These are phyloP conservation scores for Ganoderma sp. DNA, from an alignment of 1,284 basidiomycete species.

Conservation along the genomic window DNA sequence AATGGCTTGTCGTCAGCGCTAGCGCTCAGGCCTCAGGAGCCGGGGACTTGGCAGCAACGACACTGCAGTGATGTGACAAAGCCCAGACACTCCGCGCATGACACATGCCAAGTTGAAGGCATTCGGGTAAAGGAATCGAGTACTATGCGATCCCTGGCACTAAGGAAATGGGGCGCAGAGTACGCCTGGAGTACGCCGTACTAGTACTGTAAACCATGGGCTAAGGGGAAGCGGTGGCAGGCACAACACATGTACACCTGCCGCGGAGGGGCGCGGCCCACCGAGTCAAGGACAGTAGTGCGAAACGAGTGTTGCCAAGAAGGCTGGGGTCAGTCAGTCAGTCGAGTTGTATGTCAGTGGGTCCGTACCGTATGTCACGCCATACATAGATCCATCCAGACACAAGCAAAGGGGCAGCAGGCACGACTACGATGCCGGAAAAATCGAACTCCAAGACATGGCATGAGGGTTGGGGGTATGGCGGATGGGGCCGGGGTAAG, in stretches of 20 bases:
- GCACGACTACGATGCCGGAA: not conserved
- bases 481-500: not conserved
- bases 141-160: not conserved
- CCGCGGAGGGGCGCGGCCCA: not conserved
- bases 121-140: not conserved
- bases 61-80: no score
- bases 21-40: no score
- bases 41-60: not conserved
- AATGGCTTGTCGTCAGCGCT: no score
- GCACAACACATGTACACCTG: not conserved
- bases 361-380: constrained; percentile 11
- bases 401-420: constrained; percentile 1
- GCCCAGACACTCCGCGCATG: not conserved
- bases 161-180: not conserved
- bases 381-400: constrained; percentile 6
- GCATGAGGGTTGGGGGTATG: not conserved
- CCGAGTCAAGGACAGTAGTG: constrained; percentile 21
- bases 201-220: no score
- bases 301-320: constrained; percentile 9
- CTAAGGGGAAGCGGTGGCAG: no score
- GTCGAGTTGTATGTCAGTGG: not conserved
- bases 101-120: not conserved
- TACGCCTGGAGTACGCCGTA: not conserved
- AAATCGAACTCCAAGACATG: not conserved
- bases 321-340: not conserved